phyloP scores from a whole-genome alignment of 805 yeast species.

The Debaryomyces castellii region DNA sequence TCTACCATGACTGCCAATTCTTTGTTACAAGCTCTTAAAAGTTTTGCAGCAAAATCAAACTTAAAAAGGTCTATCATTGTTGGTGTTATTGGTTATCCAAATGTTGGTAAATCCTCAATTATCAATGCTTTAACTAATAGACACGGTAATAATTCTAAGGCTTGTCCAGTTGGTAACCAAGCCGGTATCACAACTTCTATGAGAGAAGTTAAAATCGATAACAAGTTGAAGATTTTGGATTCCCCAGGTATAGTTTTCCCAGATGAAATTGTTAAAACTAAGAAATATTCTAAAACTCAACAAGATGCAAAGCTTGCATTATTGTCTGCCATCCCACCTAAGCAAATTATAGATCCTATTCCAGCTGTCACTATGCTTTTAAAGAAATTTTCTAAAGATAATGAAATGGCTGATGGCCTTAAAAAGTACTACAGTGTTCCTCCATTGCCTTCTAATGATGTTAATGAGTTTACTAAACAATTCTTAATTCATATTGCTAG shows the following conservation, averaged over 20 bases:
- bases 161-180: conserved; percentile 96
- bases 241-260: conserved; percentile 99
- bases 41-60: conserved; percentile 80
- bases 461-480: conserved; percentile 78
- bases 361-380: conserved; percentile 77
- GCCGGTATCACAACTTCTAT: conserved; percentile 95
- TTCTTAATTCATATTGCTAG: conserved; percentile 92
- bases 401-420: conserved; percentile 75
- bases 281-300: conserved; percentile 52
- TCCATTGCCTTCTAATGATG: conserved; percentile 67
- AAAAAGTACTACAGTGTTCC: conserved; percentile 76
- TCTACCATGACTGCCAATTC: conserved; percentile 70
- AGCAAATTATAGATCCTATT: conserved; percentile 78
- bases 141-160: conserved; percentile 69
- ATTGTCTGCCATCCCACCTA: conserved; percentile 86
- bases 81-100: conserved; percentile 97
- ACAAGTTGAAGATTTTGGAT: conserved; percentile 83
- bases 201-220: conserved; percentile 90
- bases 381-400: conserved; percentile 70
- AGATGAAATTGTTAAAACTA: conserved; percentile 40
- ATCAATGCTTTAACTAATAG: conserved; percentile 85
- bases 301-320: conserved; percentile 88
- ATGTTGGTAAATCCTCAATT: conserved; percentile 87
- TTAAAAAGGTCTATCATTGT: conserved; percentile 87
- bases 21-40: conserved; percentile 76